A percentile compares a stretch with the other conserved stretches of the same genome.
phyloP scores from a whole-genome alignment of 345 rosid genomes.

The Bretschneidera sinensis region DNA sequence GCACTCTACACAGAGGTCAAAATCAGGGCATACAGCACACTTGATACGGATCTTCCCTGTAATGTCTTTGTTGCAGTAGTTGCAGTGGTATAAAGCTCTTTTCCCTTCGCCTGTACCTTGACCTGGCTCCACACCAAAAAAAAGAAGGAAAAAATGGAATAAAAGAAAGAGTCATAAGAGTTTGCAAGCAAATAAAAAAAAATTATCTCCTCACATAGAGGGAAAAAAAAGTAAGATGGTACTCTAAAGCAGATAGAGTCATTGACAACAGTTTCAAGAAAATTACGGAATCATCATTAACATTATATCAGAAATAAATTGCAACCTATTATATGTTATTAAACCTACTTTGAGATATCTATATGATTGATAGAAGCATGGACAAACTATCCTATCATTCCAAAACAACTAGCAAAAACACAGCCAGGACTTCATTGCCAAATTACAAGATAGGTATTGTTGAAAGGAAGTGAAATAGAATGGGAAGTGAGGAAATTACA shows the following conservation, averaged over 20 bases:
- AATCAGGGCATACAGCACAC: slow-evolving; percentile 92
- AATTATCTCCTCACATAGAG: background rate
- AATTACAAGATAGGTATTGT: too few species aligned
- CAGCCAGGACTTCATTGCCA: background rate
- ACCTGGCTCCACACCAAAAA: slow-evolving; percentile 40
- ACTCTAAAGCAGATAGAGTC: too few species aligned
- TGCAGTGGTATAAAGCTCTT: slow-evolving; percentile 83
- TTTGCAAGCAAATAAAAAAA: slow-evolving; percentile 10
- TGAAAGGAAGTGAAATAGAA: too few species aligned
- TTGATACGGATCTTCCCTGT: slow-evolving; percentile 88
- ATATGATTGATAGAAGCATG: too few species aligned
- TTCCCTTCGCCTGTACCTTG: slow-evolving; percentile 79
- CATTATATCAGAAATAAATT: too few species aligned
- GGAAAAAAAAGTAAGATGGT: background rate
- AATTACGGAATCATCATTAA: too few species aligned
- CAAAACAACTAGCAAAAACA: background rate
- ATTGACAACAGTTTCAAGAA: too few species aligned
- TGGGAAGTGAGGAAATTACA: too few species aligned
- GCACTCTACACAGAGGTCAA: slow-evolving; percentile 94
- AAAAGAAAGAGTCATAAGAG: slow-evolving; percentile 1
- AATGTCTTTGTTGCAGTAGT: slow-evolving; percentile 94
- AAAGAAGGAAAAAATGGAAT: background rate
- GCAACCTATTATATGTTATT: too few species aligned
- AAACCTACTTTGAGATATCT: too few species aligned
- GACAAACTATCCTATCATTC: too few species aligned